These are phyloP conservation scores for Eimeria praecox DNA, from an alignment of 169 alveolate genomes.

Conservation along the genomic window DNA sequence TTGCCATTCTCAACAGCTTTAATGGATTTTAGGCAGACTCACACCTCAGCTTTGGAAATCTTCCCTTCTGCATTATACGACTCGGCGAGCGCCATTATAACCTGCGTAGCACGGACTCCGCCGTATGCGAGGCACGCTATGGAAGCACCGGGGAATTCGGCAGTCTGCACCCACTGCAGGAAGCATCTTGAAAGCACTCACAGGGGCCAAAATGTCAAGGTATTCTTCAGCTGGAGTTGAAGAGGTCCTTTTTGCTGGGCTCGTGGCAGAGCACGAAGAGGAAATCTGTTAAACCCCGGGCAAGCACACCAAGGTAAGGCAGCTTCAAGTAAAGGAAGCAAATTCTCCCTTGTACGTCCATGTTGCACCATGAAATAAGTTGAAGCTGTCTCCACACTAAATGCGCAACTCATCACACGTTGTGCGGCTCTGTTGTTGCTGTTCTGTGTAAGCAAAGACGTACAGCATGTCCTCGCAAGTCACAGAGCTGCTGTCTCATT, in stretches of 20 bases:
- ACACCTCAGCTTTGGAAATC: slow-evolving; percentile 44
- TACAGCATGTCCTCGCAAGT: neutral
- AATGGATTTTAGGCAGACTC: neutral
- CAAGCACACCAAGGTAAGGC: neutral
- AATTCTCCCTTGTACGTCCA: neutral
- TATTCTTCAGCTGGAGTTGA: neutral
- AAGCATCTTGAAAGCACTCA: neutral
- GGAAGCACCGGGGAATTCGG: neutral
- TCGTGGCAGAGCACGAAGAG: neutral
- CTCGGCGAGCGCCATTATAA: slow-evolving; percentile 28
- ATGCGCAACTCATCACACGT: neutral
- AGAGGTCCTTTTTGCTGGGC: neutral
- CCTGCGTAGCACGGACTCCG: neutral
- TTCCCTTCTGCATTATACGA: neutral
- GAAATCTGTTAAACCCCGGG: neutral
- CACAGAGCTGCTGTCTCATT: neutral
- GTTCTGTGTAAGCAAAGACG: neutral
- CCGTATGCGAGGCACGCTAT: neutral
- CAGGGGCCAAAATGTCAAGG: slow-evolving; percentile 1
- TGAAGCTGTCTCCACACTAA: neutral
- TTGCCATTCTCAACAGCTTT: neutral
- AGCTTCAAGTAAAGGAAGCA: neutral
- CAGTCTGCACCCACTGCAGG: neutral
- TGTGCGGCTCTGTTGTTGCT: neutral
- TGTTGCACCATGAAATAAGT: neutral